Conservation (phyloP, 208 protist genomes). For the Willaertia magna region DNA sequence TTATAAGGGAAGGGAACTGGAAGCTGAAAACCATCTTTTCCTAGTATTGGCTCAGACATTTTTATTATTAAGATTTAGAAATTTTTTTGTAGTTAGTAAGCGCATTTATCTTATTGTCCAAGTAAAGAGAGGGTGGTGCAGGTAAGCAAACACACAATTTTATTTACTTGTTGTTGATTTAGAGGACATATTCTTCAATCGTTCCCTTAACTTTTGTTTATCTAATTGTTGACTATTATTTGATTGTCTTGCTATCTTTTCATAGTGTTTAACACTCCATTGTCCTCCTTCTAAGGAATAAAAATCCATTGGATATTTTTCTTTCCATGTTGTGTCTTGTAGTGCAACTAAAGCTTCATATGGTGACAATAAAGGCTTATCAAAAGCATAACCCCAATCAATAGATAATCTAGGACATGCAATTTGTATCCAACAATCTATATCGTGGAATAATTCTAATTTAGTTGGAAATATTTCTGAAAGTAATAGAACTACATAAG, state of each 20-base stretch:
- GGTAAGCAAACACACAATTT: too few relatives aligned
- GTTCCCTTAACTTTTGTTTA: background rate
- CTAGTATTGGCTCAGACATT: background rate
- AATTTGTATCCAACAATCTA: slow-evolving; percentile 88
- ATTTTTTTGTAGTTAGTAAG: too few relatives aligned
- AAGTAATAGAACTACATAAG: slow-evolving; percentile 73
- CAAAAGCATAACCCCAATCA: slow-evolving; percentile 96
- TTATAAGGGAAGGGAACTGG: background rate
- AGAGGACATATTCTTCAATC: background rate
- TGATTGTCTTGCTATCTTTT: background rate
- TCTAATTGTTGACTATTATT: background rate
- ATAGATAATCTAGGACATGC: slow-evolving; percentile 95
- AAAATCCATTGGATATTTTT: slow-evolving; percentile 90
- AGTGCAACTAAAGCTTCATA: slow-evolving; percentile 89
- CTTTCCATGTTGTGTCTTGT: slow-evolving; percentile 55
- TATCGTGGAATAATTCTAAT: slow-evolving; percentile 64
- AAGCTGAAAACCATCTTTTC: background rate
- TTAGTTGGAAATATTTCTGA: slow-evolving; percentile 93
- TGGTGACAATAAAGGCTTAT: slow-evolving; percentile 81
- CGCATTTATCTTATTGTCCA: too few relatives aligned
- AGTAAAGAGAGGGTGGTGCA: too few relatives aligned
- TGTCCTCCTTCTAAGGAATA: slow-evolving; percentile 76
- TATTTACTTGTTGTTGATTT: too few relatives aligned
- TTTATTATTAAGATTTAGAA: background rate
- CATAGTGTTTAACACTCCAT: slow-evolving; percentile 79